Evolutionary conservation across 306 rosid species (phyloP), one percentile per base, ranked within the genome.

Genomic region (Castanea mollissima): DNA sequence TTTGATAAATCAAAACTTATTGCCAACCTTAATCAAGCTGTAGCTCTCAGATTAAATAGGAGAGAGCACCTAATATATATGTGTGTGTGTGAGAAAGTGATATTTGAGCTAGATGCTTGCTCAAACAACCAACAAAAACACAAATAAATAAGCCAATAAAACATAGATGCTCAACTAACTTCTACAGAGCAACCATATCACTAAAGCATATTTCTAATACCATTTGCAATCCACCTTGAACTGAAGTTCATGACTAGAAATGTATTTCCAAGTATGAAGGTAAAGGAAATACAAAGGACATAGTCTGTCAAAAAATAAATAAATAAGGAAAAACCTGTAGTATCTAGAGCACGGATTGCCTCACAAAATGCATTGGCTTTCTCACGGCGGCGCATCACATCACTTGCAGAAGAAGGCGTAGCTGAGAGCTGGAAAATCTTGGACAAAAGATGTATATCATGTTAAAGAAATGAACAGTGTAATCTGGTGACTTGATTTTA

Each of bases 271-370:
- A 51, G 23, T n/a, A 74, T 52, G 29, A 72, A 52, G 82, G 69
- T 59, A 57, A 76, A 16, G 41, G 56, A 19, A 69, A 38, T 31
- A 74, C 16, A 19, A 73, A 70, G 46, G 73, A 55, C 23, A 73
- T 38, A 32, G 60, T 27, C 14, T 31, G 21, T 20, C 32, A 19
- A 5, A 68, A 69, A 31, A 8, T 15, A 6, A 4, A 35, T 12
- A 35, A 25, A 23, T 14, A 34, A 74, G 25, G 75, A 74, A 68
- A 82, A 77, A 95, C 97, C 99, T 95, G 98, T 88, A 73, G 97
- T 96, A 86, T 91, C 99, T 74, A 95, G 82, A 80, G 99, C 99
- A 62, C 98, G 98, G 79, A 95, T 93, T 68, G 99, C 99, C 85
- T 95, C 98, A 83, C 99, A 93, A 80, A 91, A 93, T 78, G 89